These are phyloP conservation scores for Tuber magnatum DNA, from an alignment of 495 filamentous ascomycete species.

Conservation along the genomic window DNA sequence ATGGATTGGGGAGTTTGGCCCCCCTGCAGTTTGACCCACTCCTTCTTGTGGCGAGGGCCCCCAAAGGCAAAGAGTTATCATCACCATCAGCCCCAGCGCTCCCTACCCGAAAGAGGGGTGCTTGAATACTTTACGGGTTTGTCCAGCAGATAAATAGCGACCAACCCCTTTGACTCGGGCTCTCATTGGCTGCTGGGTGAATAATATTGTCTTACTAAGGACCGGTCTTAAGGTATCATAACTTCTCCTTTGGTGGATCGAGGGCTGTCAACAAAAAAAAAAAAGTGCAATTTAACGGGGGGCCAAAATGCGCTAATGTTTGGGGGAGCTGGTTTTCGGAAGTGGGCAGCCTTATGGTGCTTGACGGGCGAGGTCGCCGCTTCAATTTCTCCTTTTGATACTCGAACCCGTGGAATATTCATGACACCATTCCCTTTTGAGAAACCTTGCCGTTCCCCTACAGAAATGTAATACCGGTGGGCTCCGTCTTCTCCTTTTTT, in stretches of 20 bases:
- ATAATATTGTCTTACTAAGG: neutral
- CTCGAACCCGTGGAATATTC: slow-evolving; percentile 24
- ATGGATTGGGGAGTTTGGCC: neutral
- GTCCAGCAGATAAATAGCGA: neutral
- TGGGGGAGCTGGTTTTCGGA: slow-evolving; percentile 17
- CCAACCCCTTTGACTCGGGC: neutral
- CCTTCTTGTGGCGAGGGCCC: neutral
- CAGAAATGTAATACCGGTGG: slow-evolving; percentile 3
- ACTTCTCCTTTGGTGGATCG: no score
- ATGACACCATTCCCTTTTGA: slow-evolving; percentile 14
- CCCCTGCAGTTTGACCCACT: slow-evolving; percentile 3
- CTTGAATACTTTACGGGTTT: neutral
- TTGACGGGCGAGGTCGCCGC: slow-evolving; percentile 19
- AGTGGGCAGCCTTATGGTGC: slow-evolving; percentile 11
- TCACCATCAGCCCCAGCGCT: neutral
- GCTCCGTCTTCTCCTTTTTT: slow-evolving; percentile 15
- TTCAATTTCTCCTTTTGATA: slow-evolving; percentile 28
- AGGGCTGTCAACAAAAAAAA: no score
- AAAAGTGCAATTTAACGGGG: neutral
- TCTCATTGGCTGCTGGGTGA: neutral
- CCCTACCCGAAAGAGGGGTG: neutral
- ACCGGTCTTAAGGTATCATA: neutral
- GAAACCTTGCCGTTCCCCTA: slow-evolving; percentile 18
- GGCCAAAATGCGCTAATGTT: neutral
- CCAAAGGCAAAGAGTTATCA: neutral